Base-by-base conservation (phyloP, 257 asterid genomes). In the Lantana camara region DNA sequence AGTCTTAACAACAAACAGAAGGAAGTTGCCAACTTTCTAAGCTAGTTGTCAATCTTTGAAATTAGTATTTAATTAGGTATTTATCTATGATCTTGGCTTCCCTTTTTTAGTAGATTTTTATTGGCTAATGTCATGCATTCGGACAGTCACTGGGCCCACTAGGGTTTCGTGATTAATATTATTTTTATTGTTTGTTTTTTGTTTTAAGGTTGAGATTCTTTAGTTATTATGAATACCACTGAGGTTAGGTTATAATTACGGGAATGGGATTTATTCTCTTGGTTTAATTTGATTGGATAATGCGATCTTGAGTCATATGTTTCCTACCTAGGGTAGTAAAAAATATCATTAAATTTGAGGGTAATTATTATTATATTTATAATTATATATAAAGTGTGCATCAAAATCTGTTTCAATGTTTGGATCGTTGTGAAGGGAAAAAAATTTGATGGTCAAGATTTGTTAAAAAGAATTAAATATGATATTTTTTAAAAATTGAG, bases 131-230 rank as follows among this genome's bases (percentile, higher is more conserved):
- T 50, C 74, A 71, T 35, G 69, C 47, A 22, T 69, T n/a, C 67
- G 67, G 77, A 74, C 81, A 59, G 22, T 11, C 1, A 11, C 52
- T 51, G 83, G 91, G 84, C 12, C 87, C 87, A 24, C 65, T 11
- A 7, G 68, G 63, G 24, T 60, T 74, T 58, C 24, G 23, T 46
- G 49, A 44, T 27, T 14, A 8, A 40, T 50, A 20, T 37, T 61
- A 19, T 21, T 60, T 74, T 58, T 32, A 22, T 47, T 55, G 42
- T 27, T 37, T 37, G 13, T n/a, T 35, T 21, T 12, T 23, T 6
- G 15, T 20, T 32, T 48, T 27, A 44, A 76, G 70, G 41, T 58
- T 65, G 11, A 5, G 68, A 12, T 27, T 27, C 1, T 32, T 29
- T 45, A 4, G 4, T 4, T 12, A 17, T 1, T 1, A 0, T 38